Percentiles rank a stretch among this genome's conserved stretches.
Evolutionary conservation across 495 filamentous ascomycete genomes (phyloP).

Genomic region (Staphylotrichum longicolle): DNA sequence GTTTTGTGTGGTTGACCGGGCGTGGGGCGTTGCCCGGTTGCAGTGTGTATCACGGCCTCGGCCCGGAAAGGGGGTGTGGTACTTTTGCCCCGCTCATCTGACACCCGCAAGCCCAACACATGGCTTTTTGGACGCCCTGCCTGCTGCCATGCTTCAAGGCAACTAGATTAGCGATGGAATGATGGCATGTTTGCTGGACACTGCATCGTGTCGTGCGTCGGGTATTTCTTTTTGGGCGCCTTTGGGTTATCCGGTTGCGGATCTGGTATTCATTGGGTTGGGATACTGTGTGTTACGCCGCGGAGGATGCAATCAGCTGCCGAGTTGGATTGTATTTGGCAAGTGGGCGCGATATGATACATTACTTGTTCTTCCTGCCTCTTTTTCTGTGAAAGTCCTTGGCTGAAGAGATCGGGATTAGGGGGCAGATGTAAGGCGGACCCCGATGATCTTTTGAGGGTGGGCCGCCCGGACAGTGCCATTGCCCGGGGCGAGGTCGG

Average conservation of each 20-base stretch:
- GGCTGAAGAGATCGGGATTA: background rate
- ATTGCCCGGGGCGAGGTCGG: slow-evolving; percentile 5
- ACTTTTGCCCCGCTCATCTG: slow-evolving; percentile 7
- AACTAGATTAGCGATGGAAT: background rate
- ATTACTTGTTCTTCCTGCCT: background rate
- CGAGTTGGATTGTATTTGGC: background rate
- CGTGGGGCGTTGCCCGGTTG: slow-evolving; percentile 17
- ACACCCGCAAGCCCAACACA: background rate
- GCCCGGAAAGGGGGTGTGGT: slow-evolving; percentile 5
- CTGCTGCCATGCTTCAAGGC: background rate
- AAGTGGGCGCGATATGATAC: background rate
- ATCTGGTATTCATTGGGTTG: slow-evolving; percentile 1
- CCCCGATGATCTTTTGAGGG: background rate
- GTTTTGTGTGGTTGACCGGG: slow-evolving; percentile 8
- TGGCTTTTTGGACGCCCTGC: slow-evolving; percentile 1
- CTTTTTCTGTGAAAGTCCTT: background rate
- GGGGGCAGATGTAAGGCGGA: slow-evolving; percentile 5
- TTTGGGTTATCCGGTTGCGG: slow-evolving; percentile 3
- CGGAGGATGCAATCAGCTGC: background rate
- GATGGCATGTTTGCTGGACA: slow-evolving; percentile 2
- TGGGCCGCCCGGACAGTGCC: background rate
- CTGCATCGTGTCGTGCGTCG: slow-evolving; percentile 12
- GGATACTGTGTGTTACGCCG: background rate
- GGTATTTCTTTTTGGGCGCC: background rate
- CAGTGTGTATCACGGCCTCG: background rate